Evolutionary conservation across 768 basidiomycete species (phyloP), one percentile per base, ranked within the genome.

Genomic region (Russula ochroleuca): DNA sequence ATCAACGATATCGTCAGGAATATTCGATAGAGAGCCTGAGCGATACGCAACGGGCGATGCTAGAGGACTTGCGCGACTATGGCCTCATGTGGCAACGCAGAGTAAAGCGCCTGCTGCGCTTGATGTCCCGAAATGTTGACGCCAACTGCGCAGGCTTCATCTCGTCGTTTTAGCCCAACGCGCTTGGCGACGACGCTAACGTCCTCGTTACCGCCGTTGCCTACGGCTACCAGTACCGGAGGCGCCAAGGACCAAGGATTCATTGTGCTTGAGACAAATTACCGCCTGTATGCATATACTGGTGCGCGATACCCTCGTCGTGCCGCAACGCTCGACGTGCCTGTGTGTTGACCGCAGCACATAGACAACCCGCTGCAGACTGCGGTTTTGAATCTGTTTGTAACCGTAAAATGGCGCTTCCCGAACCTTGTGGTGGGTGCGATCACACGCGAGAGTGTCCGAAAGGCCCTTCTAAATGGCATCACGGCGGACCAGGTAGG

Each of bases 261-360:
- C 78, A 88, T 98, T 69, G 86, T 98, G 68, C 81, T 99, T 48
- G 97, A 99, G 78, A 98, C 97, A 21, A 98, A 99, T 78, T 98
- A 98, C 78, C 89, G 94, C 68, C 78, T 99, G 67, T 99, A 98
- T 73, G 97, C 97, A 5, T 99, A 99, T 75, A 99, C 97, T 40
- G 89, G 94, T 94, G 74, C 57, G 77, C 61, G 35, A 21, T 53
- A 5, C n/a, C 33, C 28, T 4, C 23, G 35, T 41, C 45, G 35
- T 15, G 17, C n/a, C 43, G 59, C 23, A 35, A 43, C 10, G 57
- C 14, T 13, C 28, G 14, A 38, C 57, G 10, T 48, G 19, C 25
- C 28, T 35, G 28, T 54, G 14, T 49, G 35, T 56, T 61, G 48
- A 58, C 66, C 63, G 67, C 66, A 63, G 5, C 41, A 21, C 38